Conservation (phyloP, 331 rosid species). For the Cucumis variabilis region DNA sequence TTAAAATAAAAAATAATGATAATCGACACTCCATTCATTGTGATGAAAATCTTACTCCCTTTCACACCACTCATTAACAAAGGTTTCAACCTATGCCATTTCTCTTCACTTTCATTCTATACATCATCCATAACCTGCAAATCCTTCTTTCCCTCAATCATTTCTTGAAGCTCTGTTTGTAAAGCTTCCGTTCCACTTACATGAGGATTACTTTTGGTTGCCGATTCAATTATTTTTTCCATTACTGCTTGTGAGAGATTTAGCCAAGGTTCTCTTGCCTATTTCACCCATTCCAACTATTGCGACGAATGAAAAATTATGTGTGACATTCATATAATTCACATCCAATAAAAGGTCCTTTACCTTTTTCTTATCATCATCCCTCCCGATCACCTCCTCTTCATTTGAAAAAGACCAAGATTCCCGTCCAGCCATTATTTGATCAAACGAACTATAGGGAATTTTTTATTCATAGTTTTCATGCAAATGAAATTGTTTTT, state of each 20-base stretch:
- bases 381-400: conserved; percentile 48
- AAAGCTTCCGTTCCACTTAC: not conserved
- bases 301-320: conserved; percentile 38
- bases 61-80: conserved; percentile 11
- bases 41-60: conserved; percentile 29
- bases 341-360: conserved; percentile 9
- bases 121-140: conserved; percentile 27
- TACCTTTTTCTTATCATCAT: conserved; percentile 21
- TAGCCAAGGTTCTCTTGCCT: conserved; percentile 54
- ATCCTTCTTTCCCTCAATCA: conserved; percentile 7
- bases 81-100: not conserved
- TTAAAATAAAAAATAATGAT: too few relatives aligned
- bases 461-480: not conserved
- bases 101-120: not conserved
- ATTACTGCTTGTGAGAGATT: conserved; percentile 25
- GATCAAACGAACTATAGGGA: not conserved
- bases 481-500: not conserved
- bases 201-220: not conserved
- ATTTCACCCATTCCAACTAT: conserved; percentile 54
- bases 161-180: not conserved
- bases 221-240: conserved; percentile 34
- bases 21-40: not conserved
- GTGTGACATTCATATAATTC: not conserved
- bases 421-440: conserved; percentile 13
- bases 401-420: conserved; percentile 36